These are phyloP conservation scores for Dactylellina drechsleri DNA, from an alignment of 2,329 filamentous ascomycete species.

Conservation along the genomic window DNA sequence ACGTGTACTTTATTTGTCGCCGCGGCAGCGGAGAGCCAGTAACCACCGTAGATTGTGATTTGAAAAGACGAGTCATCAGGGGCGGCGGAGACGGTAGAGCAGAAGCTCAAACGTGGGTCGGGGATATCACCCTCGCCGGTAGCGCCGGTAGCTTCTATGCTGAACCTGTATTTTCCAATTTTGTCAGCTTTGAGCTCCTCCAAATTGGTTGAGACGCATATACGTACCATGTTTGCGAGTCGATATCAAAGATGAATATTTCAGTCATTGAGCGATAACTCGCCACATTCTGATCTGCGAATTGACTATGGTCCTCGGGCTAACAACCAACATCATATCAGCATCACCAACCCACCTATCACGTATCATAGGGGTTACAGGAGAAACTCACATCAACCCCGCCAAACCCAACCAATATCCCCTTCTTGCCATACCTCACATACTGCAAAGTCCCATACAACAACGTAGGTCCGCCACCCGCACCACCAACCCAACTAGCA, in stretches of 20 bases:
- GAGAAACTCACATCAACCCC: conserved; percentile 39
- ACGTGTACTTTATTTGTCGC: conserved; percentile 49
- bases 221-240: conserved; percentile 38
- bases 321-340: not conserved
- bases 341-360: not conserved
- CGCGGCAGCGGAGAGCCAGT: conserved; percentile 44
- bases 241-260: conserved; percentile 53
- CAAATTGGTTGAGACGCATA: too few species aligned
- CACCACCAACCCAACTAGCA: conserved; percentile 36
- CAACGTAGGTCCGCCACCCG: conserved; percentile 41
- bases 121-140: conserved; percentile 31
- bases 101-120: conserved; percentile 38
- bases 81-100: conserved; percentile 37
- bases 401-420: conserved; percentile 47
- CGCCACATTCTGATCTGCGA: conserved; percentile 31
- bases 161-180: not conserved
- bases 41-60: conserved; percentile 55
- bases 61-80: conserved; percentile 53
- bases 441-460: conserved; percentile 41
- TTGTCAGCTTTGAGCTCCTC: too few species aligned
- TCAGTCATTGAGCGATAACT: conserved; percentile 42
- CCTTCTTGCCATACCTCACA: conserved; percentile 50
- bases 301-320: conserved; percentile 49
- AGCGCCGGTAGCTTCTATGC: conserved; percentile 35
- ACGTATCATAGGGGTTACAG: too few species aligned